Base-by-base conservation (phyloP, 345 rosid species). In the Moricandia moricandioides region DNA sequence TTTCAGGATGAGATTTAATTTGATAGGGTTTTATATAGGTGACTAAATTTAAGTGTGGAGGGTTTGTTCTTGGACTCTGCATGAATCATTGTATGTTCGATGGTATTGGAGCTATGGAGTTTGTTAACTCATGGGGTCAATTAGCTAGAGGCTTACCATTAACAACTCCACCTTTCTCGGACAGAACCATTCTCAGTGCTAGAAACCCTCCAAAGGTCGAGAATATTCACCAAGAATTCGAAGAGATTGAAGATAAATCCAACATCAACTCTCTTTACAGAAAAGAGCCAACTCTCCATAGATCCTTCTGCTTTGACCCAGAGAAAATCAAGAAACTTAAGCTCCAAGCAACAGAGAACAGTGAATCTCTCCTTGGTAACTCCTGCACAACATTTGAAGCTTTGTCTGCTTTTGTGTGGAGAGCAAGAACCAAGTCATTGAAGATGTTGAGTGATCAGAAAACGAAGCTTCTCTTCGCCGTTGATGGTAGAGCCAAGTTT, bases 71-170 rank as follows among this genome's bases (percentile, higher is more conserved):
- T 21, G 96, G 96, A 30, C 79, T 90, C 27, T 83, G 86, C 75
- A 83, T 88, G 90, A 90, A 88, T 56, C 96, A 90, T 58, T 90
- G 96, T 71, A 87, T 90, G 91, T 85, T 90, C 26, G 96, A 90
- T 73, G 96, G 96, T 8, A 90, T 90, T 60, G 96, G 88, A 49
- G 96, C 96, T 1, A 90, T 90, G 96, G 96, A 90, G 64, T 90
- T 90, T 70, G 96, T 90, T 40, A 90, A 87, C 72, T 86, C 93
- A 24, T 90, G 96, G 93, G 93, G 90, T 37, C 90, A 90, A 81
- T 81, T 82, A 27, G 93, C 96, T 65, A 81, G 96, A 81, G 90
- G 96, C 59, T 51, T 87, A 71, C 86, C 90, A 16, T 75, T 87
- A 31, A 49, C 84, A 29, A 71, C 82, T 61, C 86, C 86, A 45